Percentiles rank a stretch among this genome's conserved stretches.
phyloP scores from a whole-genome alignment of 2,329 filamentous ascomycete genomes.

The Cephalotrichum gorgonifer region DNA sequence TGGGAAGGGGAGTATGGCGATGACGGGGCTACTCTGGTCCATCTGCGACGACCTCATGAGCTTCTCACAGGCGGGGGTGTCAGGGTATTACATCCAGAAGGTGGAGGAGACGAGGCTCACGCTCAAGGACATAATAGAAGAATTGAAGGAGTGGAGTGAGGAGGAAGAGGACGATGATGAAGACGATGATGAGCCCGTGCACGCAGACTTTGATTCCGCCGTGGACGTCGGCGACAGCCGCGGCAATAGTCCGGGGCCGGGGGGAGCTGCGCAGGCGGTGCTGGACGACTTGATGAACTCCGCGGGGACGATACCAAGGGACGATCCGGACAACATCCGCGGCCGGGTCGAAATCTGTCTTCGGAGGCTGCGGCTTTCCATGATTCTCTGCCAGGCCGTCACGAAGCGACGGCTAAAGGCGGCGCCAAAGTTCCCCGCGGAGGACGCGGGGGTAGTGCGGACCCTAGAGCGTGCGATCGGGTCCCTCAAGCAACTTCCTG shows the following conservation, averaged over 20 bases:
- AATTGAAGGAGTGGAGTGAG: constrained; percentile 80
- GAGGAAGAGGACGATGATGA: constrained; percentile 47
- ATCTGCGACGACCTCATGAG: constrained; percentile 64
- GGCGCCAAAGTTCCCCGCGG: constrained; percentile 29
- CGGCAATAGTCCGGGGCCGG: constrained; percentile 16
- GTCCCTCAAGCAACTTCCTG: constrained; percentile 49
- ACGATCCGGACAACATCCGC: constrained; percentile 54
- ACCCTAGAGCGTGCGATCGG: constrained; percentile 46
- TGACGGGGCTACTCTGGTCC: constrained; percentile 74
- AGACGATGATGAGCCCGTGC: constrained; percentile 20
- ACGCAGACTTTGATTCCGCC: constrained; percentile 1
- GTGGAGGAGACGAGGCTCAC: constrained; percentile 65
- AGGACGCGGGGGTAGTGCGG: constrained; percentile 20
- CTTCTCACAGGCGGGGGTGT: constrained; percentile 57
- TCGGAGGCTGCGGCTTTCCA: constrained; percentile 55
- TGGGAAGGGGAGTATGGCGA: constrained; percentile 44
- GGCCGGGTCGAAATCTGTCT: constrained; percentile 54
- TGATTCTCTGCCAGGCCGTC: constrained; percentile 58
- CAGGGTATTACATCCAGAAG: constrained; percentile 59
- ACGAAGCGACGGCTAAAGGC: constrained; percentile 59
- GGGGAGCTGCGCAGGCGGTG: constrained; percentile 34
- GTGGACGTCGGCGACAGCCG: constrained; percentile 30
- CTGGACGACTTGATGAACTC: constrained; percentile 60
- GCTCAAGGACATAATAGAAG: constrained; percentile 72
- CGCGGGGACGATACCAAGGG: constrained; percentile 48